Conservation (phyloP, 1,284 basidiomycete species). For the Apiotrichum akiyoshidainum region DNA sequence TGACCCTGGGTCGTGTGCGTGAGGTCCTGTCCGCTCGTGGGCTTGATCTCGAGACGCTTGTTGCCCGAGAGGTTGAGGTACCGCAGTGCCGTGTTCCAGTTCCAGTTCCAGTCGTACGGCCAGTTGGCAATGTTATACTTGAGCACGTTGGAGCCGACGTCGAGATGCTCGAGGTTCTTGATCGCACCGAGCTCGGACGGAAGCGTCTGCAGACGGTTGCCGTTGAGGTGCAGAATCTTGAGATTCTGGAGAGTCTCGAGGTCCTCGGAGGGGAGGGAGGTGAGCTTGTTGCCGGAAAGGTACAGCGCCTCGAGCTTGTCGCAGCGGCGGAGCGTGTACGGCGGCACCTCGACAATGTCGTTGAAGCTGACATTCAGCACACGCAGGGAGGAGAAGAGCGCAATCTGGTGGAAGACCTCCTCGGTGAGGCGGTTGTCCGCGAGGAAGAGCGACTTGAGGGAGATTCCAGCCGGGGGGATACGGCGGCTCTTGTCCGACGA, state of each 20-base stretch:
- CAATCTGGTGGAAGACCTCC: slow-evolving; percentile 72
- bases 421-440: slow-evolving; percentile 88
- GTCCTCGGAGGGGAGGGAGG: slow-evolving; percentile 84
- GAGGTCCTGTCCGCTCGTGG: slow-evolving; percentile 55
- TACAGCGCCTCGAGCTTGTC: slow-evolving; percentile 77
- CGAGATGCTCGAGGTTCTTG: slow-evolving; percentile 73
- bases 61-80: slow-evolving; percentile 88
- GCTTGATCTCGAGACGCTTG: slow-evolving; percentile 82
- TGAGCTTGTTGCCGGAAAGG: slow-evolving; percentile 88
- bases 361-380: slow-evolving; percentile 95
- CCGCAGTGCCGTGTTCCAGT: slow-evolving; percentile 88
- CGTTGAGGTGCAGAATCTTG: slow-evolving; percentile 80
- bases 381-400: slow-evolving; percentile 69
- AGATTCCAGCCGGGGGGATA: slow-evolving; percentile 21
- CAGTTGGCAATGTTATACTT: slow-evolving; percentile 99
- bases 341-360: slow-evolving; percentile 84
- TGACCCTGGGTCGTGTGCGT: slow-evolving; percentile 16
- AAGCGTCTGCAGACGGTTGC: slow-evolving; percentile 87
- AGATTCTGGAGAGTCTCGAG: slow-evolving; percentile 66
- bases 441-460: slow-evolving; percentile 62
- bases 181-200: slow-evolving; percentile 87
- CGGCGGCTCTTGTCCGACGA: slow-evolving; percentile 10
- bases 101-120: slow-evolving; percentile 99
- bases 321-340: slow-evolving; percentile 70
- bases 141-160: slow-evolving; percentile 90